Base-by-base conservation (phyloP, 169 alveolate genomes). In the Plasmodium vivax region DNA sequence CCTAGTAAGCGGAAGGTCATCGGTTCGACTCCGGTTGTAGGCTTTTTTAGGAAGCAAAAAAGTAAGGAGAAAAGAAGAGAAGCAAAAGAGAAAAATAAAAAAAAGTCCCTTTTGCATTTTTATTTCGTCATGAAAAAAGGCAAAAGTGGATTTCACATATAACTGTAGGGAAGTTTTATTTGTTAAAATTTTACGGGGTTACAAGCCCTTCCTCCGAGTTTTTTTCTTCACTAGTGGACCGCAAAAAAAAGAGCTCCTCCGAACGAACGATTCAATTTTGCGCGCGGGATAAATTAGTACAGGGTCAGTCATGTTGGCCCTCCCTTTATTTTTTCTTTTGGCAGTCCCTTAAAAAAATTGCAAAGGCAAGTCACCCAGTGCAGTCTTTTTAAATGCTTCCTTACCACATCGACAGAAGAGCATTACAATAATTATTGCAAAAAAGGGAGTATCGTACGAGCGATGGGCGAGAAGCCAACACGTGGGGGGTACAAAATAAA, bases 1-100 rank as follows among this genome's bases (percentile, higher is more conserved):
- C 98, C 96, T 96, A 95, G 98, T 96, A 95, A 96, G 98, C 97
- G 98, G 97, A 94, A 95, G 97, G 98, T 94, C 96, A 95, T 94
- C 97, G 96, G 96, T 94, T 96, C 96, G 96, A 95, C 83, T 95
- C 97, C 97, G 96, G 97, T 95, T 93, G 96, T 62, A 96, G 97
- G 97, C 97, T 96, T 62, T 3, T 74, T 30, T 30, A 45, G 34
- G 7, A 30, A 19, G 1, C 2, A 8, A 38, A n/a, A 9, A 2
- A 56, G 58, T 5, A 32, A 34, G 56, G 34, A 38, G 8, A 19
- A 19, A 38, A 58, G 16, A 73, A 19, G 30, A 41, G 7, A 81
- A 45, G 41, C 9, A 23, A 47, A 30, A 38, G 8, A 38, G 1
- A 4, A 38, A 5, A 4, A 5, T 4, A 38, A 38, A 38, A 38